Evolutionary conservation across 352 stramenopile genomes (phyloP).

Genomic region (Globisporangium cederbergense): DNA sequence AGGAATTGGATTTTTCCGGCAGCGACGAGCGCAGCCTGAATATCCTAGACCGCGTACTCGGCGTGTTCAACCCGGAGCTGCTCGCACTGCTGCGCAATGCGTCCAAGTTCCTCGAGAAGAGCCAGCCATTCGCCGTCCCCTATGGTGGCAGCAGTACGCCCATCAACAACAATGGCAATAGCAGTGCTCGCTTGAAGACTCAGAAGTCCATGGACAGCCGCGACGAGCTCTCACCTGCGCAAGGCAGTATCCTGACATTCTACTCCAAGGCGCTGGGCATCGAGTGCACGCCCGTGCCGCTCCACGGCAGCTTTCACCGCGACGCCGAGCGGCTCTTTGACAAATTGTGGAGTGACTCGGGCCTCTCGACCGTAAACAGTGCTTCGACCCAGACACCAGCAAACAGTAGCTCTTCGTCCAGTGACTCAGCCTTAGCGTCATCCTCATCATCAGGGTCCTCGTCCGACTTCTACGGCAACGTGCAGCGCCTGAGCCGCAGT

Average conservation of each 20-base stretch:
- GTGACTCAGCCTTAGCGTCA: slow-evolving; percentile 4
- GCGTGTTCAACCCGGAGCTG: slow-evolving; percentile 66
- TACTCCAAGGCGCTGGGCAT: slow-evolving; percentile 80
- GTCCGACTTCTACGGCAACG: slow-evolving; percentile 17
- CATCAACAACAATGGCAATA: background rate
- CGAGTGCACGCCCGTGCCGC: slow-evolving; percentile 57
- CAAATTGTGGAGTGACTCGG: slow-evolving; percentile 66
- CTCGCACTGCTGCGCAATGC: slow-evolving; percentile 55
- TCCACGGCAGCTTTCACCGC: slow-evolving; percentile 74
- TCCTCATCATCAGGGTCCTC: slow-evolving; percentile 20
- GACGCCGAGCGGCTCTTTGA: slow-evolving; percentile 84
- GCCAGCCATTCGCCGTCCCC: slow-evolving; percentile 58
- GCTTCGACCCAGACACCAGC: slow-evolving; percentile 3
- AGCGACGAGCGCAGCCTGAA: slow-evolving; percentile 57
- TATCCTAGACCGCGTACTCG: slow-evolving; percentile 68
- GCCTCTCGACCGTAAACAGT: slow-evolving; percentile 20
- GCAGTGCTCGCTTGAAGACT: slow-evolving; percentile 6
- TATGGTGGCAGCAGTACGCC: slow-evolving; percentile 27
- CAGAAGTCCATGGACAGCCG: slow-evolving; percentile 20
- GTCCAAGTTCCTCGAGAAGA: slow-evolving; percentile 64
- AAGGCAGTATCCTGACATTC: slow-evolving; percentile 73
- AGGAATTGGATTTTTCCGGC: slow-evolving; percentile 78
- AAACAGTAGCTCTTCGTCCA: slow-evolving; percentile 4
- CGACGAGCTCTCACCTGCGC: slow-evolving; percentile 50
- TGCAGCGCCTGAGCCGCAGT: slow-evolving; percentile 66